Base-by-base conservation (phyloP, 345 rosid species). In the Gossypium turneri region DNA sequence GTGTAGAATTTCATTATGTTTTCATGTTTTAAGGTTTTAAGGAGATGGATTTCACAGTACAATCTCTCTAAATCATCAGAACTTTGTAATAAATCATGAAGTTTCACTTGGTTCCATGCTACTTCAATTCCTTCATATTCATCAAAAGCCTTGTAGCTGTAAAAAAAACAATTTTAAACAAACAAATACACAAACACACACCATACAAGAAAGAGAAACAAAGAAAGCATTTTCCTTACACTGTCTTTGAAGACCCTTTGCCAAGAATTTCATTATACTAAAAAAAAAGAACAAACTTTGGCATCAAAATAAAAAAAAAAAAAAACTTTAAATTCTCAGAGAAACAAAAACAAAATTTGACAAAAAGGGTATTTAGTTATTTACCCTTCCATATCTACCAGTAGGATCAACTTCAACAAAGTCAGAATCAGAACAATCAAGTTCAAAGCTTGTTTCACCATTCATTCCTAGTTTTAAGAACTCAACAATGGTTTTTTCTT, bases 81-180 rank as follows among this genome's bases (percentile, higher is more conserved):
- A 55, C 92, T 91, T 70, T 86, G 94, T 8, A 93, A 78, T 86
- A 91, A 96, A 83, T 96, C 90, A 44, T 89, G 84, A 73, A 96
- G 94, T 90, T 92, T 96, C 73, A 96, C 98, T 80, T 92, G 97
- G 79, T 96, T 96, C 99, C 99, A 96, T 20, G 99, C 98, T 43
- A 96, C 98, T 75, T 95, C 98, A 73, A 93, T 89, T 44, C 98
- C 98, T 78, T 86, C 91, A 50, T 90, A 95, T 83, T 96, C 97
- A 80, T 93, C 98, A 77, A 96, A 89, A 1, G 89, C 98, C 84
- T 87, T 90, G 47, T 88, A 96, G 29, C 99, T 96, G 82, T 34
- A 34, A 72, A 52, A 75, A 29, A 4, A 29, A 20, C 20, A 43
- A 67, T 7, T 11, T 20, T 29, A 29, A 29, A 29, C 38, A 4